Base-by-base conservation (phyloP, 441 rosid species). In the Mallotus japonicus region DNA sequence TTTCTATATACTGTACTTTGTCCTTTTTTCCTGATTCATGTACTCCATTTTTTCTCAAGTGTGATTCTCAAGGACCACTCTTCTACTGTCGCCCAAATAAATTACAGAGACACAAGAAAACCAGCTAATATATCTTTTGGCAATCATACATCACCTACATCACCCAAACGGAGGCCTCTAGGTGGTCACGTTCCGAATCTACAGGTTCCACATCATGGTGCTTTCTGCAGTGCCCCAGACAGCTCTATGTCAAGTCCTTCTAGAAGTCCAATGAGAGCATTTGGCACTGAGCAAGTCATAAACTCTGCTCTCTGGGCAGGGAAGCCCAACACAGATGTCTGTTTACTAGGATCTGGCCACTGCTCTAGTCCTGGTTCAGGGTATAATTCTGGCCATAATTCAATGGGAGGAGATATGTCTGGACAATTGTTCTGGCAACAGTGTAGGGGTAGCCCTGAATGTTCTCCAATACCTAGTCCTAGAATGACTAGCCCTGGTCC, bases 361-460 rank as follows among this genome's bases (percentile, higher is more conserved):
- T 93, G 99, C 84, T 96, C 99, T 17, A 93, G 99, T 86, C 97
- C 98, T 47, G 94, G 95, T 67, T 96, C 99, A 42, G 97, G 98
- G 72, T 83, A 92, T 77, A 92, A 94, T 80, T 92, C 98, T 62
- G 98, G 96, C 24, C 95, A 92, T 80, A 92, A 95, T 76, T 95
- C 99, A 73, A 86, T 92, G 76, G 99, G 95, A 73, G 97, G 97
- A 70, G 98, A 93, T 83, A 82, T 93, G 90, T 82, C 94, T 62
- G 87, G 92, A 63, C 97, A 90, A 83, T 81, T 90, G 67, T 88
- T 96, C 83, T 93, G 97, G 99, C 97, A 85, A 8, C 92, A 88
- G 53, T 90, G 90, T 76, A 88, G 95, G 87, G 85, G 97, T 82
- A 95, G 99, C 81, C 92, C 95, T 56, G 99, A 95, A 85, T 91